Conservation (phyloP, 371 early-diverging fungal genomes). For the Syncephalastrum sp. region DNA sequence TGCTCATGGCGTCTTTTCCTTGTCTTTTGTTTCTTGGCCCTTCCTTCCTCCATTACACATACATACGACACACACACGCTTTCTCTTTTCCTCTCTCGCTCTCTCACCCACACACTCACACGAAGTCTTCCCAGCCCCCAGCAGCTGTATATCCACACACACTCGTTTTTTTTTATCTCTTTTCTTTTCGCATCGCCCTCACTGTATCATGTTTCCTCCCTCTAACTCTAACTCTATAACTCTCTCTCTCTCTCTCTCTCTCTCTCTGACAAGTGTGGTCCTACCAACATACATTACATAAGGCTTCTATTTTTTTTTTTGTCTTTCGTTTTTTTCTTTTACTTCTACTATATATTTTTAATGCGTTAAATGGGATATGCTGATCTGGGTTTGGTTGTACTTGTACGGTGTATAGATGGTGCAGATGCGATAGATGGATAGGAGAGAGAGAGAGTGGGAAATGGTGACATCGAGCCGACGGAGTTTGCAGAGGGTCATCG, state of each 20-base stretch:
- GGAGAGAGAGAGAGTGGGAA: too few relatives aligned
- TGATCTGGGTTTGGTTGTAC: too few relatives aligned
- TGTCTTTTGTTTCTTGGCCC: too few relatives aligned
- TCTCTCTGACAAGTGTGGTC: neutral
- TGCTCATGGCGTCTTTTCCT: too few relatives aligned
- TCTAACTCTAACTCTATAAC: neutral
- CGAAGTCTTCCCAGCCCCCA: too few relatives aligned
- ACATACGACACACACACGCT: too few relatives aligned
- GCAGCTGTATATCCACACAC: conserved; percentile 7
- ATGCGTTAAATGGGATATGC: neutral
- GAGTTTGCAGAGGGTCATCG: neutral
- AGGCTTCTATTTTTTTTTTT: neutral
- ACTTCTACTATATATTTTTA: neutral
- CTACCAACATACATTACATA: neutral
- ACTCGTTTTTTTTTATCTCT: conserved; percentile 1
- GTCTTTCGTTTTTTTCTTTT: neutral
- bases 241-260: neutral
- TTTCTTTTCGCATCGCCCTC: neutral
- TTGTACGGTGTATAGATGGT: neutral
- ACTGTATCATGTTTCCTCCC: neutral
- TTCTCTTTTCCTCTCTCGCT: too few relatives aligned
- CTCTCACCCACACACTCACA: too few relatives aligned
- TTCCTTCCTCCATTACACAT: too few relatives aligned
- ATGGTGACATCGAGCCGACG: neutral
- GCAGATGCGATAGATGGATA: too few relatives aligned